Percentiles rank a stretch among this genome's conserved stretches.
These are phyloP conservation scores for Debaryomycetaceae sp. DNA, from an alignment of 1,139 yeast genomes.

Conservation along the genomic window DNA sequence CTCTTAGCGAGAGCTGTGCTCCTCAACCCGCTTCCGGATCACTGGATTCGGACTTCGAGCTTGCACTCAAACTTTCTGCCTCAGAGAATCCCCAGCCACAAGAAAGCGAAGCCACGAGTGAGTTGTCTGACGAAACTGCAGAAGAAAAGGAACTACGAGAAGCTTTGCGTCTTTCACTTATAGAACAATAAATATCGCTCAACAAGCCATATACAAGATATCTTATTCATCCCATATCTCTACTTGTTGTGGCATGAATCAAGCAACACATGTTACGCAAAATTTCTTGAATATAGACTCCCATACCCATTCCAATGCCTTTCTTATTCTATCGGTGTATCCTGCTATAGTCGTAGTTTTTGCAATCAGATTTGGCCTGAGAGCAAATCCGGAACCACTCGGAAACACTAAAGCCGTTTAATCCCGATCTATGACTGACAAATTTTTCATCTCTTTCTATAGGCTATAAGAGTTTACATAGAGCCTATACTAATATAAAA, in stretches of 20 bases:
- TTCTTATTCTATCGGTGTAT: too few relatives aligned
- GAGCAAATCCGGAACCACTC: background rate
- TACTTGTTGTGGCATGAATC: too few relatives aligned
- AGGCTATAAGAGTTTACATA: background rate
- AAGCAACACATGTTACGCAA: too few relatives aligned
- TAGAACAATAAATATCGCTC: constrained; percentile 9
- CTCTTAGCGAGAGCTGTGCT: constrained; percentile 41
- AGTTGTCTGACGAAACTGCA: constrained; percentile 9
- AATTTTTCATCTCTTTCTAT: background rate
- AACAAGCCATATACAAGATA: too few relatives aligned
- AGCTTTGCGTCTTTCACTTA: constrained; percentile 13
- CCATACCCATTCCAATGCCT: too few relatives aligned
- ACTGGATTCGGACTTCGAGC: constrained; percentile 23
- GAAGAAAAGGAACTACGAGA: constrained; percentile 15
- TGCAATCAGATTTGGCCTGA: background rate
- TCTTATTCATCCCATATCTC: too few relatives aligned
- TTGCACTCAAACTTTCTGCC: constrained; percentile 21
- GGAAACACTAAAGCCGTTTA: background rate
- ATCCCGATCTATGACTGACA: background rate
- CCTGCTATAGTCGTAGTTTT: background rate
- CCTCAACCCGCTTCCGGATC: background rate
- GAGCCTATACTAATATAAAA: too few relatives aligned
- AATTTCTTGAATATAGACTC: too few relatives aligned
- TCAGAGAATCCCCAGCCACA: constrained; percentile 4
- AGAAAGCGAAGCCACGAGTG: constrained; percentile 1